Evolutionary conservation across 2,329 filamentous ascomycete genomes (phyloP).

Genomic region (Aspergillus spinulosporus): DNA sequence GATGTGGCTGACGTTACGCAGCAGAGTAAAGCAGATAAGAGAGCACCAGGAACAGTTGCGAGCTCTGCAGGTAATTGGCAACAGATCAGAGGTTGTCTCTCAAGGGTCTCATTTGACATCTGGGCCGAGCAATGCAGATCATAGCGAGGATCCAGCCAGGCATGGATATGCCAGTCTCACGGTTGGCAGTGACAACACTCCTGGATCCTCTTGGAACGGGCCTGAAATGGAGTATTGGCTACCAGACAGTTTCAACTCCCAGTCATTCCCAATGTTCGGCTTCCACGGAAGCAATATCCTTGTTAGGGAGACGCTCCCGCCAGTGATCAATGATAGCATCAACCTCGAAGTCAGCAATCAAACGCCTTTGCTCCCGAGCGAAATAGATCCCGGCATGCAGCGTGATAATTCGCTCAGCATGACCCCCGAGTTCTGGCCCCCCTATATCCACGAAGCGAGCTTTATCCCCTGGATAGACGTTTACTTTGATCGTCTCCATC

Average conservation of each 20-base stretch:
- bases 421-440: conserved; percentile 37
- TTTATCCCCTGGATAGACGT: conserved; percentile 47
- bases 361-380: background rate
- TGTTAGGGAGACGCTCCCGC: background rate
- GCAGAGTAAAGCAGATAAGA: conserved; percentile 42
- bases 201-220: background rate
- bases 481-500: conserved; percentile 47
- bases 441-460: conserved; percentile 42
- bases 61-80: background rate
- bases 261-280: background rate
- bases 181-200: conserved; percentile 4
- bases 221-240: conserved; percentile 8
- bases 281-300: conserved; percentile 7
- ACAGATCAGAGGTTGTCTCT: background rate
- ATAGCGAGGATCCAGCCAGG: background rate
- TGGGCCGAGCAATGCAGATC: background rate
- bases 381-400: conserved; percentile 5
- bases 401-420: background rate
- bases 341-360: background rate
- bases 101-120: background rate
- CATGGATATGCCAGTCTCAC: background rate
- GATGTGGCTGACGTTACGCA: conserved; percentile 12
- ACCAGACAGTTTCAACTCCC: conserved; percentile 3
- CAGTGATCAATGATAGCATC: conserved; percentile 1
- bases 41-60: conserved; percentile 33